These are phyloP conservation scores for Tetratostichococcus sp. DNA, from an alignment of 139 green algal genomes.

Conservation along the genomic window DNA sequence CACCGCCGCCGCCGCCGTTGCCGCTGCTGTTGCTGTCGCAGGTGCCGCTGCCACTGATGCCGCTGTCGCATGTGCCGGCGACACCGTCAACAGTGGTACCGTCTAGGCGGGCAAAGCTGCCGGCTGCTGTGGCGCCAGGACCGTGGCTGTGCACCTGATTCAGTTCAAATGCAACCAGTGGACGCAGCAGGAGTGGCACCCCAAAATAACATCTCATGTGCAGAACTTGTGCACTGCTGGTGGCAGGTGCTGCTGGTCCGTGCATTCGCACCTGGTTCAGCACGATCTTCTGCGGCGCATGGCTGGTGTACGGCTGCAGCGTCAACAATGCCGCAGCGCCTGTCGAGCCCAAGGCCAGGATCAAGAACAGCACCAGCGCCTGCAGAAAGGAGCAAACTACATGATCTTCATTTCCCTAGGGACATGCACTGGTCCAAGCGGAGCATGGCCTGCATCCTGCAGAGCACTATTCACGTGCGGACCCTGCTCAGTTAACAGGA, in stretches of 20 bases:
- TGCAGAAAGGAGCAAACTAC: slow-evolving; percentile 1
- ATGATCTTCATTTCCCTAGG: too few species aligned
- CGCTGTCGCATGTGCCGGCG: not conserved
- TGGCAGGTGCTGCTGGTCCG: too few species aligned
- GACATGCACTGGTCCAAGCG: too few species aligned
- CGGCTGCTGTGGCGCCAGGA: slow-evolving; percentile 5
- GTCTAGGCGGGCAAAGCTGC: too few species aligned
- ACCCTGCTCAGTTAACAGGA: not conserved
- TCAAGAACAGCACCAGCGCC: not conserved
- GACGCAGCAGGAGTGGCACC: slow-evolving; percentile 15
- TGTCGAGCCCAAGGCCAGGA: not conserved
- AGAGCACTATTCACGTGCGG: too few species aligned
- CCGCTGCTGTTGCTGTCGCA: not conserved
- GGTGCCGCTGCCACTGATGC: not conserved
- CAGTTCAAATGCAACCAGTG: slow-evolving; percentile 25
- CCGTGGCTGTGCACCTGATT: slow-evolving; percentile 30
- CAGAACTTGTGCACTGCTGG: too few species aligned
- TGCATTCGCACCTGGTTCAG: slow-evolving; percentile 19
- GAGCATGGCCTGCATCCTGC: too few species aligned
- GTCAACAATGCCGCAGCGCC: not conserved
- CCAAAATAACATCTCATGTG: too few species aligned
- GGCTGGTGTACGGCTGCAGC: slow-evolving; percentile 6
- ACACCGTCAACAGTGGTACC: too few species aligned
- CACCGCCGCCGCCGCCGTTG: not conserved
- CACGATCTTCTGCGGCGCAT: slow-evolving; percentile 12